Evolutionary conservation across 768 basidiomycete genomes (phyloP), one percentile per base, ranked within the genome.

Genomic region (Leccinum obscurum): DNA sequence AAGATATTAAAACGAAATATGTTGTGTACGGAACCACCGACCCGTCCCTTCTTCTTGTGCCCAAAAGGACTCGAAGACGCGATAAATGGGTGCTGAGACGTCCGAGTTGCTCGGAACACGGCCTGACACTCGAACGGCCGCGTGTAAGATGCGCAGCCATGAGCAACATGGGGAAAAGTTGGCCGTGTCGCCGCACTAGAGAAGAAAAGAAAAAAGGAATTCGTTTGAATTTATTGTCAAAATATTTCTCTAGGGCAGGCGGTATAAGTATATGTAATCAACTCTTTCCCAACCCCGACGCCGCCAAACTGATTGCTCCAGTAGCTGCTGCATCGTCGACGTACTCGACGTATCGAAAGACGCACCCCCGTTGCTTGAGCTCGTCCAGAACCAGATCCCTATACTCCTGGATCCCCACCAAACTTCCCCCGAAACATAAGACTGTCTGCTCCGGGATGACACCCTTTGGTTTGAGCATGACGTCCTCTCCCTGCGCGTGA

Each of bases 121-220:
- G 81, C 87, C 80, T 90, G 90, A 92, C 90, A 90, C 90, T 92
- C 90, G 72, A 91, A 92, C 89, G 74, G 80, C 87, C 81, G 84
- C 87, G 80, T 89, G 71, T 68, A 76, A 3, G 65, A 64, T 74
- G 77, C 73, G 81, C 86, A 78, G 83, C 80, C 79, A 89, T 87
- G 90, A 92, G 90, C 90, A 92, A 92, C 90, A 89, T 84, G 84
- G 90, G 90, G 87, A 88, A 89, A 76, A 70, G 73, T 66, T 83
- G 81, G 84, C 85, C 86, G 87, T 85, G 90, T 80, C 79, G 90
- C 90, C 90, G 90, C 90, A 92, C 90, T 79, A 77, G 75, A 69
- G 74, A 70, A 61, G 64, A 44, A 52, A 37, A 8, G 24, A 51
- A 28, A 51, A 32, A 46, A 9, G 4, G 13, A 0, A 4, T 17